phyloP scores from a whole-genome alignment of 257 asterid genomes.

The Rauvolfia tetraphylla region DNA sequence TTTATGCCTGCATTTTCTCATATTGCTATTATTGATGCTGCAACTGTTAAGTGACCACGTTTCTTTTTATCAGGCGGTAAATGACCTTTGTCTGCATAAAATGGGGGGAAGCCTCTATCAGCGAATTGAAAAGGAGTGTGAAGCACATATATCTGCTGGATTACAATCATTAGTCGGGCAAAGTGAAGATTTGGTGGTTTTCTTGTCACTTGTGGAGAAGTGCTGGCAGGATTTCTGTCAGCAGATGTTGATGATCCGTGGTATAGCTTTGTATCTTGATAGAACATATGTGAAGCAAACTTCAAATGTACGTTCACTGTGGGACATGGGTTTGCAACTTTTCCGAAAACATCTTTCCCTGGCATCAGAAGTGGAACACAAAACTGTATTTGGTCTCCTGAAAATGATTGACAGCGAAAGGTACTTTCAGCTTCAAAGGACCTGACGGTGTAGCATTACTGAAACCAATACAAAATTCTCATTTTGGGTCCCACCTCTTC shows the following conservation, averaged over 20 bases:
- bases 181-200: constrained; percentile 89
- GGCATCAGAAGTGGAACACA: constrained; percentile 89
- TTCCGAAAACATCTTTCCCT: constrained; percentile 88
- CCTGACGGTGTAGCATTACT: too few relatives aligned
- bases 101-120: constrained; percentile 92
- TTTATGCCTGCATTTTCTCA: background rate
- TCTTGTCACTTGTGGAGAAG: constrained; percentile 86
- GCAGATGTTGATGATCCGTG: constrained; percentile 94
- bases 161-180: constrained; percentile 80
- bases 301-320: constrained; percentile 73
- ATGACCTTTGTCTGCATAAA: constrained; percentile 89
- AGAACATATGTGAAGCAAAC: constrained; percentile 96
- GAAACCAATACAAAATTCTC: too few relatives aligned
- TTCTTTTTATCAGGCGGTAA: constrained; percentile 61
- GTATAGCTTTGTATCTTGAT: constrained; percentile 91
- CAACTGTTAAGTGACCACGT: constrained; percentile 22
- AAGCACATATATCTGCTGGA: constrained; percentile 63
- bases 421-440: constrained; percentile 29
- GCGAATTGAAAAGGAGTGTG: constrained; percentile 83
- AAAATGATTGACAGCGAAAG: constrained; percentile 92
- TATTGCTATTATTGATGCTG: constrained; percentile 9
- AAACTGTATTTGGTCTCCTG: constrained; percentile 84
- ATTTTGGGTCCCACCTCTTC: too few relatives aligned
- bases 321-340: constrained; percentile 99
- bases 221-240: constrained; percentile 96